A percentile compares a stretch with the other conserved stretches of the same genome.
Conservation (phyloP, 805 yeast genomes). For the Myxozyma kluyveri region DNA sequence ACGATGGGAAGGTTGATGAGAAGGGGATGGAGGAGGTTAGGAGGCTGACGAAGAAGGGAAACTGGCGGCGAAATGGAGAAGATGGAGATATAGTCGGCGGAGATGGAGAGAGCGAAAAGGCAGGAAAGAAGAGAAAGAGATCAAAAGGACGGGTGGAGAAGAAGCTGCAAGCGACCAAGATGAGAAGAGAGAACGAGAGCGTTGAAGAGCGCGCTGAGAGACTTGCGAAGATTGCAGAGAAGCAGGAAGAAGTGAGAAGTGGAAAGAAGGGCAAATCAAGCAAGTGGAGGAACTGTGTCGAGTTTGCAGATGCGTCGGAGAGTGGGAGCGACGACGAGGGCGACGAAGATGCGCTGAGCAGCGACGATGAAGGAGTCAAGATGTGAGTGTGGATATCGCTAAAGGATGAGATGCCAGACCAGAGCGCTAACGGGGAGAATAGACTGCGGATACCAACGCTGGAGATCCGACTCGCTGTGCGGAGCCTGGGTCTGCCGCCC, state of each 20-base stretch:
- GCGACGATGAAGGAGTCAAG: constrained; percentile 6
- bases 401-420: not conserved
- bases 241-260: no score
- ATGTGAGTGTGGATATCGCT: not conserved
- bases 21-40: constrained; percentile 4
- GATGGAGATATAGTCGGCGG: no score
- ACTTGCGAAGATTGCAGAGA: no score
- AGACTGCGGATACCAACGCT: constrained; percentile 5
- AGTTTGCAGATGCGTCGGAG: not conserved
- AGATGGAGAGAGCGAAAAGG: no score
- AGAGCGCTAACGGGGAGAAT: not conserved
- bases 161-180: not conserved
- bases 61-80: no score
- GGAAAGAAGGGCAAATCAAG: no score
- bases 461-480: not conserved
- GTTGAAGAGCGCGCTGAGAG: no score
- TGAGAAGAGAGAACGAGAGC: no score
- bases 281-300: no score
- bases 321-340: not conserved
- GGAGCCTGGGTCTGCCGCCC: not conserved
- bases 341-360: not conserved
- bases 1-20: not conserved
- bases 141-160: not conserved
- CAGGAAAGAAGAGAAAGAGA: not conserved
- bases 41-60: constrained; percentile 5